phyloP scores from a whole-genome alignment of 1,139 yeast genomes.

The Pichia sp. region DNA sequence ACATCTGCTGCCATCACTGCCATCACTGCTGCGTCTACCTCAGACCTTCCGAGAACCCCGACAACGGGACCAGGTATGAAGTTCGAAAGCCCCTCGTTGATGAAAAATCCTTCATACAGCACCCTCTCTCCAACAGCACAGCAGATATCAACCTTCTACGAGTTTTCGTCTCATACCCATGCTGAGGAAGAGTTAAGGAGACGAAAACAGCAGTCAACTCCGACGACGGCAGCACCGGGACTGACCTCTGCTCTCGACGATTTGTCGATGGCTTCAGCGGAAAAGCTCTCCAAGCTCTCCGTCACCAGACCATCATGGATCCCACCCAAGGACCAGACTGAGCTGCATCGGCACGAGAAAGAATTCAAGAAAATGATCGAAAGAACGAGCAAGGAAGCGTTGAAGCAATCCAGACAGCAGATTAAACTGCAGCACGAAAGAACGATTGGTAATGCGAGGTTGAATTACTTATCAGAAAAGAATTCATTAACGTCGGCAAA shows the following conservation, averaged over 20 bases:
- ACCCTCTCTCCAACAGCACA: slow-evolving; percentile 39
- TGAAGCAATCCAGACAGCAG: slow-evolving; percentile 26
- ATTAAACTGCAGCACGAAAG: slow-evolving; percentile 31
- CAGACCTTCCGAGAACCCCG: neutral
- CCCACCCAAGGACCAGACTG: slow-evolving; percentile 44
- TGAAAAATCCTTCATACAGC: slow-evolving; percentile 32
- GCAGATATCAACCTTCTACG: slow-evolving; percentile 40
- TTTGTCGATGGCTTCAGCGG: slow-evolving; percentile 41
- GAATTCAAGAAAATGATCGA: slow-evolving; percentile 40
- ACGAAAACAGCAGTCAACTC: slow-evolving; percentile 23
- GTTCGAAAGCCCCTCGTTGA: slow-evolving; percentile 38
- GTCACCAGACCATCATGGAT: slow-evolving; percentile 49
- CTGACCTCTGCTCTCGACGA: slow-evolving; percentile 37
- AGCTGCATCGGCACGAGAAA: slow-evolving; percentile 39
- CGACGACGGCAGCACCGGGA: slow-evolving; percentile 24
- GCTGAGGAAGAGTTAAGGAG: slow-evolving; percentile 36
- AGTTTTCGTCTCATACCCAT: slow-evolving; percentile 35
- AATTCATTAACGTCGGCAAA: slow-evolving; percentile 34
- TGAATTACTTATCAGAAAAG: slow-evolving; percentile 31
- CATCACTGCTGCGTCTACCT: neutral
- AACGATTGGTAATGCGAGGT: slow-evolving; percentile 35
- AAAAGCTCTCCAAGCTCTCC: slow-evolving; percentile 38
- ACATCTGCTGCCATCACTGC: neutral
- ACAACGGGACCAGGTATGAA: neutral
- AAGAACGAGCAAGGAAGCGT: slow-evolving; percentile 35